These are phyloP conservation scores for Lodderomyces pseudojiufengensis DNA, from an alignment of 1,139 yeast species.

Conservation along the genomic window DNA sequence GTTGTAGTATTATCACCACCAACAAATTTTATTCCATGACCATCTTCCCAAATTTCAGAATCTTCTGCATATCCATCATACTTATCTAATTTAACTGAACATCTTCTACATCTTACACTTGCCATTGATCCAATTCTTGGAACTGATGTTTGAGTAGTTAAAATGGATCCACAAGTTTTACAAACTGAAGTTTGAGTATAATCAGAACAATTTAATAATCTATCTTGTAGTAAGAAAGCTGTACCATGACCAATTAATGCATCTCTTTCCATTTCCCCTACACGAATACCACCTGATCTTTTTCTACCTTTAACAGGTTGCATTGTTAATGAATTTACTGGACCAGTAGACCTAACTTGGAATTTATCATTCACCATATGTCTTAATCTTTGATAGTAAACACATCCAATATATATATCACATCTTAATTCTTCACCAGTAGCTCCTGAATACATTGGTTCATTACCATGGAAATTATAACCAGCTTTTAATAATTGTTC, in stretches of 20 bases:
- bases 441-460: conserved; percentile 98
- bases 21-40: conserved; percentile 82
- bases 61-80: conserved; percentile 55
- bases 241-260: conserved; percentile 99
- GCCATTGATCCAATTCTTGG: conserved; percentile 86
- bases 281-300: conserved; percentile 99
- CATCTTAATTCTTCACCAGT: conserved; percentile 97
- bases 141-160: conserved; percentile 85
- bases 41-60: conserved; percentile 95
- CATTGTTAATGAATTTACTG: conserved; percentile 94
- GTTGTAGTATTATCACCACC: conserved; percentile 94
- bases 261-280: conserved; percentile 99
- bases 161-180: conserved; percentile 88
- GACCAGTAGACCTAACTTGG: conserved; percentile 99
- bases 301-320: conserved; percentile 99
- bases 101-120: conserved; percentile 82
- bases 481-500: conserved; percentile 87
- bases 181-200: conserved; percentile 89
- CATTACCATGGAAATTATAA: conserved; percentile 96
- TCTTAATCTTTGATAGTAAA: conserved; percentile 95
- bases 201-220: conserved; percentile 92
- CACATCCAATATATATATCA: conserved; percentile 94
- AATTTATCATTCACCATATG: conserved; percentile 99
- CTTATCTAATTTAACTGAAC: conserved; percentile 64
- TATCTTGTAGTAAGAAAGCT: conserved; percentile 91